Evolutionary conservation across 768 basidiomycete genomes (phyloP).

Genomic region (Pholiota conissans): DNA sequence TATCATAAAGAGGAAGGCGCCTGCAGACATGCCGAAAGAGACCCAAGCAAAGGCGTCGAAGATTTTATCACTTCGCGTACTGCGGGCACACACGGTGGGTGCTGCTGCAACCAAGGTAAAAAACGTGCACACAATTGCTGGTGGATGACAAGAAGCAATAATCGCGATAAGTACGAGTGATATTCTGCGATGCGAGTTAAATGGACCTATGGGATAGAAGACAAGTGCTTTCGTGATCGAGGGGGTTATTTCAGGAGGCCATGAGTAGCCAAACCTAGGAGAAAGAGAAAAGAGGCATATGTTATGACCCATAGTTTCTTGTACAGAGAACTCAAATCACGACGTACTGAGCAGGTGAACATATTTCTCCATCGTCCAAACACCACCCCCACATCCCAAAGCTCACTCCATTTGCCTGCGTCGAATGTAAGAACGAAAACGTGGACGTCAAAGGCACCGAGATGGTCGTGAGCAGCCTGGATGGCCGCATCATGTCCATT

Average conservation of each 20-base stretch:
- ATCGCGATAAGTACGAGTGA: not conserved
- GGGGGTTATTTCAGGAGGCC: constrained; percentile 33
- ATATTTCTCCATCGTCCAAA: constrained; percentile 29
- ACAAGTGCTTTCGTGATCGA: constrained; percentile 35
- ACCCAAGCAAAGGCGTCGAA: constrained; percentile 27
- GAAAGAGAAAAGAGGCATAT: not conserved
- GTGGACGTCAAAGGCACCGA: constrained; percentile 31
- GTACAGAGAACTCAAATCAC: not conserved
- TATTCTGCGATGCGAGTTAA: not conserved
- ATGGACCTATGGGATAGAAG: constrained; percentile 36
- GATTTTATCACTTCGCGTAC: constrained; percentile 24
- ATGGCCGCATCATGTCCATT: not conserved
- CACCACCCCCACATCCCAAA: constrained; percentile 48
- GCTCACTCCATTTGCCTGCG: constrained; percentile 37
- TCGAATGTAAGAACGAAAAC: constrained; percentile 37
- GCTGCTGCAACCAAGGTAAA: constrained; percentile 29
- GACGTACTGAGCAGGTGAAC: constrained; percentile 30
- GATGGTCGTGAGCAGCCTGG: constrained; percentile 32
- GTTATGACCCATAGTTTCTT: not conserved
- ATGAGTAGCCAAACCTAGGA: constrained; percentile 37
- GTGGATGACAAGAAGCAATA: not conserved
- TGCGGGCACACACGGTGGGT: constrained; percentile 24
- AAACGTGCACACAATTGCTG: constrained; percentile 31
- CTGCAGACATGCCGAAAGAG: constrained; percentile 27
- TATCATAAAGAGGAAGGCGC: constrained; percentile 39